These are phyloP conservation scores for Canavalia gladiata DNA, from an alignment of 306 rosid genomes.

Conservation along the genomic window DNA sequence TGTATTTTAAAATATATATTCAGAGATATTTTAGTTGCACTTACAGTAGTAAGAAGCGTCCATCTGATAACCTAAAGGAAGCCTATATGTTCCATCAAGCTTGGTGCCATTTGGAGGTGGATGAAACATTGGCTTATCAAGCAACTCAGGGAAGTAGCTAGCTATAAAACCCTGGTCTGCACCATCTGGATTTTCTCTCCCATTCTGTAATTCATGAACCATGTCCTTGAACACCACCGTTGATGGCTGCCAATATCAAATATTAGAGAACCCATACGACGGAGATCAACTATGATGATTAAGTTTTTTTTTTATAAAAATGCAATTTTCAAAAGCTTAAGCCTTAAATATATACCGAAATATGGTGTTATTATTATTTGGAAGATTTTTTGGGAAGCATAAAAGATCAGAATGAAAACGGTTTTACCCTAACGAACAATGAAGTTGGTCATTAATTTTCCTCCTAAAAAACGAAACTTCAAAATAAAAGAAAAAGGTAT, in stretches of 20 bases:
- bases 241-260: constrained; percentile 68
- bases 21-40: constrained; percentile 23
- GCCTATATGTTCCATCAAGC: constrained; percentile 77
- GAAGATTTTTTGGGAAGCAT: neutral
- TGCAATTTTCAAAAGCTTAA: too few species aligned
- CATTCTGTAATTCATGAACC: constrained; percentile 65
- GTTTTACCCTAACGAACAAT: neutral
- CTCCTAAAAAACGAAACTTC: too few species aligned
- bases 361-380: too few species aligned
- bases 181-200: constrained; percentile 79
- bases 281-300: neutral
- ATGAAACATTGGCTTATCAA: constrained; percentile 77
- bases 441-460: neutral
- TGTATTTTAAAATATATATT: neutral
- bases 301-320: too few species aligned
- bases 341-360: too few species aligned
- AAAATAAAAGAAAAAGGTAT: too few species aligned
- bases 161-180: constrained; percentile 88
- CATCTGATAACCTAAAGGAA: constrained; percentile 88
- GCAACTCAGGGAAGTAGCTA: constrained; percentile 73
- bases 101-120: constrained; percentile 62
- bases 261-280: neutral
- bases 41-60: constrained; percentile 85
- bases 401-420: neutral
- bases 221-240: constrained; percentile 70